Evolutionary conservation across 1,139 yeast genomes (phyloP).

Genomic region (Yamadazyma atlantica): DNA sequence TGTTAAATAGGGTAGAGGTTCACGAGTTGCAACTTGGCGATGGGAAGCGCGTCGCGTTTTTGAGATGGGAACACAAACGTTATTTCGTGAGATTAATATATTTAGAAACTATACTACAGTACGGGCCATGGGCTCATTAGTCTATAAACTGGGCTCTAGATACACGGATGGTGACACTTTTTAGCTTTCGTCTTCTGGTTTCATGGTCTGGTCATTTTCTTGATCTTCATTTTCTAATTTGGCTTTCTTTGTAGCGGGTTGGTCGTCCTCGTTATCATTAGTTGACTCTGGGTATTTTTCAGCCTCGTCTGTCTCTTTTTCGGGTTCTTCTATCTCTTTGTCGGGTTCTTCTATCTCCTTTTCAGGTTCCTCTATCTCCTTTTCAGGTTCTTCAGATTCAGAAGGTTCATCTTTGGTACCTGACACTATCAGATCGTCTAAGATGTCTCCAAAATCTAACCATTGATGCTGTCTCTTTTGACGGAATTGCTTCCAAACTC

Average conservation of each 20-base stretch:
- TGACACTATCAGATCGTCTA: constrained; percentile 15
- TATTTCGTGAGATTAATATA: too few relatives aligned
- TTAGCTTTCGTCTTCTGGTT: too few relatives aligned
- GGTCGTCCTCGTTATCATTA: background rate
- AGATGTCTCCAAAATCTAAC: constrained; percentile 19
- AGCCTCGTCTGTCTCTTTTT: background rate
- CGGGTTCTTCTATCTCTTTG: constrained; percentile 2
- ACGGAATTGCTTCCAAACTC: constrained; percentile 11
- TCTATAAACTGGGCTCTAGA: too few relatives aligned
- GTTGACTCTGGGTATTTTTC: background rate
- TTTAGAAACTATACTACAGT: background rate
- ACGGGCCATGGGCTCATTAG: too few relatives aligned
- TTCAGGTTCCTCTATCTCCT: constrained; percentile 5
- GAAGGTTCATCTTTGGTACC: constrained; percentile 8
- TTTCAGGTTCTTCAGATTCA: constrained; percentile 6
- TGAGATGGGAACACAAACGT: too few relatives aligned
- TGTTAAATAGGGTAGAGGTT: background rate
- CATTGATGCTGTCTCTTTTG: constrained; percentile 15
- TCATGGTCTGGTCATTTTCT: too few relatives aligned
- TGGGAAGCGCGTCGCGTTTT: background rate
- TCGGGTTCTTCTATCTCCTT: constrained; percentile 5
- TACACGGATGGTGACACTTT: too few relatives aligned
- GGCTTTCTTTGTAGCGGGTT: background rate
- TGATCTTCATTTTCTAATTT: background rate
- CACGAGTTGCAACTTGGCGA: background rate